Conservation (phyloP, 176 grass and related monocot genomes). For the Aegilops longissima region DNA sequence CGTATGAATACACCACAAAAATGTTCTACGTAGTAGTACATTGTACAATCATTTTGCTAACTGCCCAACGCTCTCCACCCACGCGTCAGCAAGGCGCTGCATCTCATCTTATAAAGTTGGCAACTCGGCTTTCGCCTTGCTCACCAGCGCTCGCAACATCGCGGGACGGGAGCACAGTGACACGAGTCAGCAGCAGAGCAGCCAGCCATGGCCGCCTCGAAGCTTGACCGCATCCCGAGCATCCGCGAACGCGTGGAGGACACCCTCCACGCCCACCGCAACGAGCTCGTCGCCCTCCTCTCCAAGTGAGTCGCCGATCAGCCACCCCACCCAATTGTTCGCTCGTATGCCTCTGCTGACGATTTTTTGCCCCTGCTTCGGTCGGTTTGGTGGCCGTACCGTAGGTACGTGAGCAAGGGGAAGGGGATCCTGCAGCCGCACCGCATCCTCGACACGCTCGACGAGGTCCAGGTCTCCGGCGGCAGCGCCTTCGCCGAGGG, state of each 20-base stretch:
- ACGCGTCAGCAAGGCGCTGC: slow-evolving; percentile 21
- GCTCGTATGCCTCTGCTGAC: neutral
- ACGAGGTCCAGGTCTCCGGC: slow-evolving; percentile 55
- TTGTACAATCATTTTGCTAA: neutral
- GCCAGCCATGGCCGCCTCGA: slow-evolving; percentile 59
- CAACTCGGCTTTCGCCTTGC: neutral
- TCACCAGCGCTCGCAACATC: neutral
- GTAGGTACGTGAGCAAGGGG: slow-evolving; percentile 82
- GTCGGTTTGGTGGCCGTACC: neutral
- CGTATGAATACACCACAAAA: no score
- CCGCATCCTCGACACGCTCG: slow-evolving; percentile 84
- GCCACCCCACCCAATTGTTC: neutral
- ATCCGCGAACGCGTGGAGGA: slow-evolving; percentile 88
- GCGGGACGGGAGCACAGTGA: neutral
- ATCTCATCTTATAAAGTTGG: slow-evolving; percentile 8
- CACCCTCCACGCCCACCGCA: slow-evolving; percentile 79
- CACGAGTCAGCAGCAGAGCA: neutral
- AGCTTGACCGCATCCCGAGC: slow-evolving; percentile 59
- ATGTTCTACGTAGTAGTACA: no score
- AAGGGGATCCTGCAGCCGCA: slow-evolving; percentile 95
- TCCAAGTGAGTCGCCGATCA: slow-evolving; percentile 50
- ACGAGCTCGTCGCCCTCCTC: slow-evolving; percentile 91
- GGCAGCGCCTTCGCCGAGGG: slow-evolving; percentile 65
- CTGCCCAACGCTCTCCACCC: neutral
- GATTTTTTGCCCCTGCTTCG: neutral